phyloP scores from a whole-genome alignment of 2,329 filamentous ascomycete species.

The Raffaelea ambrosiae region DNA sequence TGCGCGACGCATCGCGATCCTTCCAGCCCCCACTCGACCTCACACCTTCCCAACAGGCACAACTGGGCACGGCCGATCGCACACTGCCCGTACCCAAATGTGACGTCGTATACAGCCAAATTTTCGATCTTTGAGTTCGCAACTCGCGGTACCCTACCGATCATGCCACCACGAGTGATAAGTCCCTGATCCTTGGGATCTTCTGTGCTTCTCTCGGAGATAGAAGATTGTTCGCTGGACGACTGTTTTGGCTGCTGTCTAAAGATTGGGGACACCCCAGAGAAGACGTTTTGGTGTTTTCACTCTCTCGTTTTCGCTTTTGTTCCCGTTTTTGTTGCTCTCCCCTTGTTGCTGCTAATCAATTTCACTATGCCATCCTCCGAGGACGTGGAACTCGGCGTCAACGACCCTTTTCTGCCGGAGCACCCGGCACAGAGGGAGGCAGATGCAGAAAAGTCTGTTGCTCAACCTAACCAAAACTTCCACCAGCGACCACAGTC shows the following conservation, averaged over 20 bases:
- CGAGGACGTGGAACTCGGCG: background rate
- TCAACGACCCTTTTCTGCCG: background rate
- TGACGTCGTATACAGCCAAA: no score
- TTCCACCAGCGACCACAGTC: no score
- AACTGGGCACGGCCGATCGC: background rate
- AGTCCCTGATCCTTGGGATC: background rate
- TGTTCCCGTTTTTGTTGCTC: background rate
- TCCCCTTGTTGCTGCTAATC: background rate
- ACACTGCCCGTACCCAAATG: background rate
- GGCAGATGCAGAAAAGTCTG: background rate
- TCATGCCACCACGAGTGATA: background rate
- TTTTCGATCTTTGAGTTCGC: no score
- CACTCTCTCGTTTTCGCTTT: background rate
- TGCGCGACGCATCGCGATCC: background rate
- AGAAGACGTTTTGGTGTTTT: background rate
- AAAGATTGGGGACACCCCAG: no score
- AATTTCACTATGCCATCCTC: background rate
- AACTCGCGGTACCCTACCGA: background rate
- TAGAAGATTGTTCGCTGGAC: no score
- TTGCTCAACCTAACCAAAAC: no score
- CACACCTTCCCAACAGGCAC: background rate
- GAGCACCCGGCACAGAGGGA: background rate
- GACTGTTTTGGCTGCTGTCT: no score
- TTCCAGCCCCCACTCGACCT: background rate
- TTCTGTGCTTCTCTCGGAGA: no score